Conservation (phyloP, 805 yeast genomes). For the Metahyphopichia silvanorum region DNA sequence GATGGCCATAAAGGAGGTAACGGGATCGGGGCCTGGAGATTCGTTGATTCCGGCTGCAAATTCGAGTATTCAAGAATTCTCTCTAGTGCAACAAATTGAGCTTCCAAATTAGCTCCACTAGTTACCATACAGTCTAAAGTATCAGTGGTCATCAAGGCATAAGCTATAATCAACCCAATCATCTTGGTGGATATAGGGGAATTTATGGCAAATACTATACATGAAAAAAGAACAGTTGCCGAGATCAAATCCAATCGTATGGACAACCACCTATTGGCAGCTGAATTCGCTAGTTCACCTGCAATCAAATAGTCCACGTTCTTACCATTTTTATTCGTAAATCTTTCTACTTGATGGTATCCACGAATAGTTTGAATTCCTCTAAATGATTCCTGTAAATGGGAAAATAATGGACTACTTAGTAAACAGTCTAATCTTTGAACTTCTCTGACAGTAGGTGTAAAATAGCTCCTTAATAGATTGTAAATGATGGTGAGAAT, state of each 20-base stretch:
- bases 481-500: conserved; percentile 17
- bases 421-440: conserved; percentile 22
- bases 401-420: conserved; percentile 25
- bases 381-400: conserved; percentile 24
- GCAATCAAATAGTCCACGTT: conserved; percentile 17
- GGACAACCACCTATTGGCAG: conserved; percentile 22
- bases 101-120: conserved; percentile 15
- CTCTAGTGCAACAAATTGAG: conserved; percentile 15
- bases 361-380: conserved; percentile 27
- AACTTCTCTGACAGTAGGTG: conserved; percentile 24
- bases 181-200: conserved; percentile 11
- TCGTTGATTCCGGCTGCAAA: conserved; percentile 33
- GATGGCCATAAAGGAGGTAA: too few relatives aligned
- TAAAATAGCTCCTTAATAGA: conserved; percentile 16
- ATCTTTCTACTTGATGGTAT: conserved; percentile 19
- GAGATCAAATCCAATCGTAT: conserved; percentile 21
- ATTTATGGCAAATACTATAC: conserved; percentile 13
- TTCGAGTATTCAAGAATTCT: conserved; percentile 16
- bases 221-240: conserved; percentile 16
- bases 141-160: conserved; percentile 12
- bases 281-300: conserved; percentile 16
- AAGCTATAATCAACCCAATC: conserved; percentile 18
- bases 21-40: too few relatives aligned
- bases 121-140: conserved; percentile 15
- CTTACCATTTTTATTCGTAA: conserved; percentile 16